Evolutionary conservation across 1,284 basidiomycete species (phyloP).

Genomic region (Trametes sp.): DNA sequence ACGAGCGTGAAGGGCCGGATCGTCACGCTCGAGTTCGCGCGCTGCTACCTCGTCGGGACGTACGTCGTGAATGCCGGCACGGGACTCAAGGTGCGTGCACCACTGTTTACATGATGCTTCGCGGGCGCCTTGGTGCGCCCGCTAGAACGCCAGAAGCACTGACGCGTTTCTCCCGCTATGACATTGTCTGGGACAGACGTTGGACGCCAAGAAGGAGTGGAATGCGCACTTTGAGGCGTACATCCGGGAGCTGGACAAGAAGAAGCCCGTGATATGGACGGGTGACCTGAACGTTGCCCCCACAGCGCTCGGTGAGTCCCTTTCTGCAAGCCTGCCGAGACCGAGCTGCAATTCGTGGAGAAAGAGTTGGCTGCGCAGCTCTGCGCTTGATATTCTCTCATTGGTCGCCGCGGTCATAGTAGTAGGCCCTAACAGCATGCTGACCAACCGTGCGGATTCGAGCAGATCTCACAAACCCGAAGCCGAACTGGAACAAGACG

Average conservation of each 20-base stretch:
- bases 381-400: neutral
- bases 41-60: constrained; percentile 78
- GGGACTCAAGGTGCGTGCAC: constrained; percentile 68
- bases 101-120: neutral
- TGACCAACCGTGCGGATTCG: constrained; percentile 1
- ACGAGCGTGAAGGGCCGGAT: constrained; percentile 75
- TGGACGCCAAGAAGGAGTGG: constrained; percentile 80
- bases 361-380: neutral
- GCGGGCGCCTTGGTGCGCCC: neutral
- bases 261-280: constrained; percentile 89
- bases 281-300: constrained; percentile 91
- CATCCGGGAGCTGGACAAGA: constrained; percentile 73
- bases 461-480: constrained; percentile 70
- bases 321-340: neutral
- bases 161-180: neutral
- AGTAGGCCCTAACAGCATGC: neutral
- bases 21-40: constrained; percentile 81
- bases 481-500: constrained; percentile 81
- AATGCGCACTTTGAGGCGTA: constrained; percentile 78
- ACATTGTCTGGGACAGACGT: constrained; percentile 54
- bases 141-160: neutral
- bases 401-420: neutral
- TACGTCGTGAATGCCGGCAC: constrained; percentile 91
- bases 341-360: neutral
- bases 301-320: constrained; percentile 64